phyloP scores from a whole-genome alignment of 2,329 filamentous ascomycete species.

The Achaetomium macrosporum region DNA sequence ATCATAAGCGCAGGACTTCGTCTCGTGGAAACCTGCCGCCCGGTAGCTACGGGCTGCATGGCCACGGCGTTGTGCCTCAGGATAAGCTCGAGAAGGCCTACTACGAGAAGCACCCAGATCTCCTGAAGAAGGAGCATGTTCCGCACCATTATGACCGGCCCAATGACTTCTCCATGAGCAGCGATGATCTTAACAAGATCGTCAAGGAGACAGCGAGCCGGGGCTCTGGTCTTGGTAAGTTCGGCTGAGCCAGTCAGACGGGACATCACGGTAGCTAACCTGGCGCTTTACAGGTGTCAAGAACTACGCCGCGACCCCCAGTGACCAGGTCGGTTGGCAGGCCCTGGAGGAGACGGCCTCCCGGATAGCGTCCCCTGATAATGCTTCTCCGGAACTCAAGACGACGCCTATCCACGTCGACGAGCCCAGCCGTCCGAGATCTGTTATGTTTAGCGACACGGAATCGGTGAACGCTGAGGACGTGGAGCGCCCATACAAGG shows the following conservation, averaged over 20 bases:
- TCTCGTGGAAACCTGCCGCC: constrained; percentile 66
- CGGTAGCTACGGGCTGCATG: constrained; percentile 88
- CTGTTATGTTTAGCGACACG: constrained; percentile 40
- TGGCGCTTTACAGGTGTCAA: constrained; percentile 49
- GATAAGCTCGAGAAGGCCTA: constrained; percentile 88
- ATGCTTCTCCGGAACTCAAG: constrained; percentile 40
- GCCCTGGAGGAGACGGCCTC: constrained; percentile 79
- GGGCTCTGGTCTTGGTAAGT: constrained; percentile 47
- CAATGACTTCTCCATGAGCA: constrained; percentile 77
- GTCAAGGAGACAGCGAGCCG: constrained; percentile 64
- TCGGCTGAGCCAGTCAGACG: background rate
- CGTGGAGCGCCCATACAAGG: constrained; percentile 57
- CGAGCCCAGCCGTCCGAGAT: constrained; percentile 48
- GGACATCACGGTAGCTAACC: background rate
- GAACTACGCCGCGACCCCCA: constrained; percentile 66
- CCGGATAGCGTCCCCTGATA: constrained; percentile 64
- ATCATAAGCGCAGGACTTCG: constrained; percentile 68
- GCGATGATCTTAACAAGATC: constrained; percentile 83
- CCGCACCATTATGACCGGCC: constrained; percentile 50
- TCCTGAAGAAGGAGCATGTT: constrained; percentile 66
- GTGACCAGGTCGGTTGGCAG: constrained; percentile 84
- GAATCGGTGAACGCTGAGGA: constrained; percentile 41
- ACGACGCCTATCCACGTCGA: constrained; percentile 67
- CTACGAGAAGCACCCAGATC: constrained; percentile 86
- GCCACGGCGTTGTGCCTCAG: constrained; percentile 68